A percentile compares a stretch with the other conserved stretches of the same genome.
Conservation (phyloP, 2,329 filamentous ascomycete species). For the Phialemoniopsis sp. region DNA sequence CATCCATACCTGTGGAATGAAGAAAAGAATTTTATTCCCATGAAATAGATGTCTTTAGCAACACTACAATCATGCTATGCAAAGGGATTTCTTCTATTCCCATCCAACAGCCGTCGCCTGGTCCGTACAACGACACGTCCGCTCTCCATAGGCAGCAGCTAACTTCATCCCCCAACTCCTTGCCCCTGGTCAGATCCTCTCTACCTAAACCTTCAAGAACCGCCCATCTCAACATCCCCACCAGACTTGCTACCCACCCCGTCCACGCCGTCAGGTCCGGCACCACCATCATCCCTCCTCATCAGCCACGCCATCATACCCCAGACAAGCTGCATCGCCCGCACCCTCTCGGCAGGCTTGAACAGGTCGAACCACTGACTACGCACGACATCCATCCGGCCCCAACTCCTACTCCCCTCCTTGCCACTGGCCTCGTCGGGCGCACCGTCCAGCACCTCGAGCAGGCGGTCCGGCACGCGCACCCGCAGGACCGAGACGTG, state of each 20-base stretch:
- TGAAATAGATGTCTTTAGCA: no score
- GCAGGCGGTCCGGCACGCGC: conserved; percentile 49
- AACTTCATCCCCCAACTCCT: no score
- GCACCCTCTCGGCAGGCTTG: conserved; percentile 44
- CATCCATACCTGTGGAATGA: no score
- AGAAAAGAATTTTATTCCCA: no score
- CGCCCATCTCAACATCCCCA: conserved; percentile 5
- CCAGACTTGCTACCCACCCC: background rate
- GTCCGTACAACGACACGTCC: no score
- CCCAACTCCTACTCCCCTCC: conserved; percentile 36
- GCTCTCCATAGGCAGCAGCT: no score
- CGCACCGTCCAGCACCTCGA: conserved; percentile 48
- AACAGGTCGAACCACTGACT: conserved; percentile 62
- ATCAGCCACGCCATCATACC: conserved; percentile 57
- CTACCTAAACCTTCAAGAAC: background rate
- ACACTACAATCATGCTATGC: no score
- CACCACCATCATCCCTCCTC: conserved; percentile 33
- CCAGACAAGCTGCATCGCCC: conserved; percentile 55
- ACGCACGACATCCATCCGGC: conserved; percentile 49
- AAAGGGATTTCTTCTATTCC: no score
- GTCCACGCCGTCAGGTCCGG: conserved; percentile 11
- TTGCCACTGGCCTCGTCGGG: conserved; percentile 11
- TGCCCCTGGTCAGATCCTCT: no score
- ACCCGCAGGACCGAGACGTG: conserved; percentile 55
- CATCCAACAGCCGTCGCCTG: no score